Percentiles rank a stretch among this genome's conserved stretches.
Evolutionary conservation across 1,139 yeast genomes (phyloP).

Genomic region (Suhomyces maxii): DNA sequence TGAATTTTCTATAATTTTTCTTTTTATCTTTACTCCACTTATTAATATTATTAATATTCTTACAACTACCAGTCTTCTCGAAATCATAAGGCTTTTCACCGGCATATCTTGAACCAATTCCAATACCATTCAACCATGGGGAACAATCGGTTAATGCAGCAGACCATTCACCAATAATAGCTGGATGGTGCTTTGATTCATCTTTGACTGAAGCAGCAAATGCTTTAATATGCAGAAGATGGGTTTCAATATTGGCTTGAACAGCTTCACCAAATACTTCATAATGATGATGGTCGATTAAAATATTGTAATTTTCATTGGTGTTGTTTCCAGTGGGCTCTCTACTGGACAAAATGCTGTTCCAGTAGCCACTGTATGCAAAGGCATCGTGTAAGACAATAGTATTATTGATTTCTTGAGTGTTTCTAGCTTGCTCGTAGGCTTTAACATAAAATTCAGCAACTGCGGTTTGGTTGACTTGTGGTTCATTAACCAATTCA

Average conservation of each 20-base stretch:
- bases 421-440: slow-evolving; percentile 37
- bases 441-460: slow-evolving; percentile 42
- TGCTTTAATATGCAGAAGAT: slow-evolving; percentile 35
- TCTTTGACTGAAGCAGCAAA: slow-evolving; percentile 36
- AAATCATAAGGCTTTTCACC: slow-evolving; percentile 42
- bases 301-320: slow-evolving; percentile 36
- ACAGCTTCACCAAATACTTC: slow-evolving; percentile 55
- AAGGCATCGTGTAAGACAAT: slow-evolving; percentile 64
- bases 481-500: slow-evolving; percentile 65
- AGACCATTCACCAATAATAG: slow-evolving; percentile 64
- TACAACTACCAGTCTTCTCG: slow-evolving; percentile 33
- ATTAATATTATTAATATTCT: slow-evolving; percentile 29
- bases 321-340: slow-evolving; percentile 14
- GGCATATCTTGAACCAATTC: slow-evolving; percentile 59
- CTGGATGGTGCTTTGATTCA: slow-evolving; percentile 46
- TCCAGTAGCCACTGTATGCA: slow-evolving; percentile 51
- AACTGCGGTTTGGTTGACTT: slow-evolving; percentile 25
- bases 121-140: slow-evolving; percentile 63
- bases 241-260: slow-evolving; percentile 36
- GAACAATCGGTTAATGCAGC: slow-evolving; percentile 69
- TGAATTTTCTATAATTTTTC: slow-evolving; percentile 51
- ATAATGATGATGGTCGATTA: slow-evolving; percentile 67
- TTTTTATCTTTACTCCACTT: slow-evolving; percentile 39
- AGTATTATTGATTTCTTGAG: slow-evolving; percentile 40
- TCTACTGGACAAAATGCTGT: slow-evolving; percentile 39